phyloP scores from a whole-genome alignment of 352 stramenopile species.

The Globisporangium rhizosaccharum region DNA sequence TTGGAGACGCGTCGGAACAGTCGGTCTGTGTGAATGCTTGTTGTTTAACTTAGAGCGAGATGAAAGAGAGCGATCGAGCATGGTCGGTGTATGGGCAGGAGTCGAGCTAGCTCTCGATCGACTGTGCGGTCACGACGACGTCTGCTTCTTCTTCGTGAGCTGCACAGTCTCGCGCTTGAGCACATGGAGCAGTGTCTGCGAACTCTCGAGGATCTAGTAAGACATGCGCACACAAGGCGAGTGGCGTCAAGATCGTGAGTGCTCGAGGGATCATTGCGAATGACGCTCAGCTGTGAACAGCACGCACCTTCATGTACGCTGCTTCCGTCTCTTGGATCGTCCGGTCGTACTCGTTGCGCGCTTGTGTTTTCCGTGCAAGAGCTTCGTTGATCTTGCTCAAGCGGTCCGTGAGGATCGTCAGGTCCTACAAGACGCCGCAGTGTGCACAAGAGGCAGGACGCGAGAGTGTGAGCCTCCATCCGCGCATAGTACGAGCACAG shows the following conservation, averaged over 20 bases:
- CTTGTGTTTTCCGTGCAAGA: slow-evolving; percentile 85
- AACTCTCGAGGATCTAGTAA: slow-evolving; percentile 89
- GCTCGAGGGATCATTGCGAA: too few relatives aligned
- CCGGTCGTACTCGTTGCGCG: slow-evolving; percentile 91
- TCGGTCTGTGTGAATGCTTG: too few relatives aligned
- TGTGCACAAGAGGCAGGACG: not conserved
- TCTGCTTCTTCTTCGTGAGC: slow-evolving; percentile 95
- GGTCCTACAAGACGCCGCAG: slow-evolving; percentile 33
- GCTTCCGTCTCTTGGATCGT: slow-evolving; percentile 93
- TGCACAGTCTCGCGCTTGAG: slow-evolving; percentile 92
- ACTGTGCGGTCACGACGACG: slow-evolving; percentile 41
- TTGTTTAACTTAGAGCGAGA: too few relatives aligned
- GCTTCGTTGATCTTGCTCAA: slow-evolving; percentile 91
- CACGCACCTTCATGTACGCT: slow-evolving; percentile 89
- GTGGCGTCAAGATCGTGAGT: too few relatives aligned
- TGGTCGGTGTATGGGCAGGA: too few relatives aligned
- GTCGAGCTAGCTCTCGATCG: too few relatives aligned
- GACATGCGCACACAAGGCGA: too few relatives aligned
- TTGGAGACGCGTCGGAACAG: too few relatives aligned
- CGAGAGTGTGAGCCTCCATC: not conserved
- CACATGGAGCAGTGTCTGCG: slow-evolving; percentile 92
- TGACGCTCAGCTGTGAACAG: too few relatives aligned
- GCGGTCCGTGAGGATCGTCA: slow-evolving; percentile 88
- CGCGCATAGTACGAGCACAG: not conserved
- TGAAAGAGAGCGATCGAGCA: not conserved